Evolutionary conservation across 108 stramenopile species (phyloP).

Genomic region (Conticribra guillardii): DNA sequence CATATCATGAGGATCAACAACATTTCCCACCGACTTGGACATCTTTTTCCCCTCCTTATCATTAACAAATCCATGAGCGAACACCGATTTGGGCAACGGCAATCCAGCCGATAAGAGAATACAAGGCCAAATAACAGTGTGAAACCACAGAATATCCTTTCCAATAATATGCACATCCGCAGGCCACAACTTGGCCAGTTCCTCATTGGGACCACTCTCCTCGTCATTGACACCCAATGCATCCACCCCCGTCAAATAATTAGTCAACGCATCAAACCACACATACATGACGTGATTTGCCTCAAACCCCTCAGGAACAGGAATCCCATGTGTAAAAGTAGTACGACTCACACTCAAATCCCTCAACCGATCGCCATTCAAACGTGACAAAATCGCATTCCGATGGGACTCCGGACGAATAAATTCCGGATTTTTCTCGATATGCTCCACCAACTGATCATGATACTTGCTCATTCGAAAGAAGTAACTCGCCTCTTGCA

Average conservation of each 20-base stretch:
- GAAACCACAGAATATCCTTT: constrained; percentile 99
- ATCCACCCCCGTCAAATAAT: constrained; percentile 95
- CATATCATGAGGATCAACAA: constrained; percentile 96
- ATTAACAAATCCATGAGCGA: constrained; percentile 97
- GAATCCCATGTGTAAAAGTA: constrained; percentile 96
- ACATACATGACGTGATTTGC: constrained; percentile 98
- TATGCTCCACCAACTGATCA: constrained; percentile 81
- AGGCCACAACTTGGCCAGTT: constrained; percentile 91
- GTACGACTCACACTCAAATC: constrained; percentile 96
- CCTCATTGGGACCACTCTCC: constrained; percentile 48
- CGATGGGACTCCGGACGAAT: constrained; percentile 92
- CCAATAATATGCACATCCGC: constrained; percentile 96
- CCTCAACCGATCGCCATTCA: constrained; percentile 81
- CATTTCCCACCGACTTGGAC: constrained; percentile 98
- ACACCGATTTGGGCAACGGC: constrained; percentile 91
- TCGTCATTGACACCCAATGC: constrained; percentile 61
- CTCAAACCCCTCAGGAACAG: constrained; percentile 93
- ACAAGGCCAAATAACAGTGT: constrained; percentile 98
- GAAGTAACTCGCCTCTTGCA: constrained; percentile 97
- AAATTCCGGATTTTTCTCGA: constrained; percentile 88
- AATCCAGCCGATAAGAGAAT: constrained; percentile 96
- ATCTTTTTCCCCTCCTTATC: constrained; percentile 98
- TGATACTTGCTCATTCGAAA: constrained; percentile 96
- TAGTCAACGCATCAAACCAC: constrained; percentile 98
- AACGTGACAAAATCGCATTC: constrained; percentile 81